phyloP scores from a whole-genome alignment of 495 filamentous ascomycete genomes.

The Thozetella sp. region DNA sequence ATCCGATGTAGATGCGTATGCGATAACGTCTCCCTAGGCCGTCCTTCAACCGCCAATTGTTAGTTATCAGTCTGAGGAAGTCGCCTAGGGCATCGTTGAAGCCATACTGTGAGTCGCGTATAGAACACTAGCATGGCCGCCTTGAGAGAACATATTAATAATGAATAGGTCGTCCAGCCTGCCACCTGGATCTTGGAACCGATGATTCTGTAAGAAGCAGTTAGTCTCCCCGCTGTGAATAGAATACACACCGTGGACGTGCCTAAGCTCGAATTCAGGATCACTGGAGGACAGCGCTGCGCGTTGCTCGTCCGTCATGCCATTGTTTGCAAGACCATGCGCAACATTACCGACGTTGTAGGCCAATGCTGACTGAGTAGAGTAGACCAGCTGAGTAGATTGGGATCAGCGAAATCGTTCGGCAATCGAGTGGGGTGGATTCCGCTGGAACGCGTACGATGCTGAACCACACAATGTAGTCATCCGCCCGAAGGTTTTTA shows the following conservation, averaged over 20 bases:
- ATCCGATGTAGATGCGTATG: constrained; percentile 54
- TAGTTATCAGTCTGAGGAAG: not conserved
- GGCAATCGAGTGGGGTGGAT: too few relatives aligned
- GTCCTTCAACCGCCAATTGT: constrained; percentile 20
- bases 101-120: constrained; percentile 51
- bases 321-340: constrained; percentile 61
- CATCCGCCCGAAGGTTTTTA: constrained; percentile 31
- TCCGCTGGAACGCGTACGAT: too few relatives aligned
- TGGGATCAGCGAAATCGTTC: not conserved
- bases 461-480: constrained; percentile 40
- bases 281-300: constrained; percentile 41
- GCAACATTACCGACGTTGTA: constrained; percentile 43
- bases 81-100: constrained; percentile 16
- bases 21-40: constrained; percentile 45
- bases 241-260: too few relatives aligned
- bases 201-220: constrained; percentile 36
- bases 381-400: constrained; percentile 29
- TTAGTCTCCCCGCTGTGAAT: not conserved
- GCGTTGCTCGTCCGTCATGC: constrained; percentile 58
- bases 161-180: constrained; percentile 59
- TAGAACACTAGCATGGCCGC: constrained; percentile 59
- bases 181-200: constrained; percentile 61
- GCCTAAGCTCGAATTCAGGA: constrained; percentile 44
- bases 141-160: constrained; percentile 56
- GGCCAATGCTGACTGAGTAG: constrained; percentile 33